Percentiles rank a stretch among this genome's conserved stretches.
Evolutionary conservation across 73 alveolate genomes (phyloP).

Genomic region (Paramecium sonneborni): DNA sequence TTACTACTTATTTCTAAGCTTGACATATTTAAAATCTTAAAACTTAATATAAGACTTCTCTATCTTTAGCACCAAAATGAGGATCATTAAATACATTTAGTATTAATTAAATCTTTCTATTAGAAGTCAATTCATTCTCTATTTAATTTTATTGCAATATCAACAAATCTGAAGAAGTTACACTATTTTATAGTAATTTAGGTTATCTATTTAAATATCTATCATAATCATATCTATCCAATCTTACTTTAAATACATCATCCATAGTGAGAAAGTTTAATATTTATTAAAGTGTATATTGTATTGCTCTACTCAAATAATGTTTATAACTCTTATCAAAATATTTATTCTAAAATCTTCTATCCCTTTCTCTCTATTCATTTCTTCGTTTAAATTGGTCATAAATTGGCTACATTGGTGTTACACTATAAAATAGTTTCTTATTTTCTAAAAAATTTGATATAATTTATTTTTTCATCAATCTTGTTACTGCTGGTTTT

Average conservation of each 20-base stretch:
- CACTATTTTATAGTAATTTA: background rate
- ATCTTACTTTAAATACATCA: background rate
- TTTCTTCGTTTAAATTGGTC: background rate
- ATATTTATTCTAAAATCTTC: background rate
- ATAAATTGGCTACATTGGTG: conserved; percentile 12
- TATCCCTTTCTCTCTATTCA: conserved; percentile 11
- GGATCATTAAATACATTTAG: conserved; percentile 8
- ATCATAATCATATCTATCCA: background rate
- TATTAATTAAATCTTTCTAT: background rate
- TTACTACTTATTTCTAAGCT: background rate
- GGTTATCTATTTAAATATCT: background rate
- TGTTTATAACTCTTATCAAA: background rate
- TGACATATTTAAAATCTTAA: background rate
- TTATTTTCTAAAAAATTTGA: background rate
- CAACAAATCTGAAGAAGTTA: background rate
- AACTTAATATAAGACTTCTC: conserved; percentile 10
- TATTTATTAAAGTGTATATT: background rate
- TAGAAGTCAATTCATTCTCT: background rate
- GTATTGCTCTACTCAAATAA: background rate
- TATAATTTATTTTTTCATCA: background rate
- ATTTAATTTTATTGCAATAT: background rate
- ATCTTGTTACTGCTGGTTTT: conserved; percentile 1
- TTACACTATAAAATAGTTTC: background rate
- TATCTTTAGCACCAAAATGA: conserved; percentile 15
- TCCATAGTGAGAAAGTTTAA: background rate